Conservation (phyloP, 2,329 filamentous ascomycete species). For the Cladosporium colombiae region DNA sequence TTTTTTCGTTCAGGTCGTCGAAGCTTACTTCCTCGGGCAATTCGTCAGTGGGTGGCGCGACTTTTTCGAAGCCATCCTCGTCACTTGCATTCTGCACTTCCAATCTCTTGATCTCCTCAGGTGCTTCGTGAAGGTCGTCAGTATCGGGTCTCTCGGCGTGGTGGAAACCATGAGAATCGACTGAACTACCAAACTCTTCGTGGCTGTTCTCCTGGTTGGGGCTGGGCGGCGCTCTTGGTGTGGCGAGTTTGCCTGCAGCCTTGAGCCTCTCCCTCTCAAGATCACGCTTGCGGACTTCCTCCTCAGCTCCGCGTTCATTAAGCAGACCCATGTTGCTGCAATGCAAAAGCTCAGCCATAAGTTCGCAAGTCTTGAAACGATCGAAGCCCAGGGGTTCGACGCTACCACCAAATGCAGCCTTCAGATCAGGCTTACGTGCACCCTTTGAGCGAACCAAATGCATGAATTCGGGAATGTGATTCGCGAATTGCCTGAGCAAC, state of each 20-base stretch:
- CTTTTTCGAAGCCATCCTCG: constrained; percentile 92
- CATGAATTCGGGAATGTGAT: constrained; percentile 94
- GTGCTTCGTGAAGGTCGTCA: constrained; percentile 49
- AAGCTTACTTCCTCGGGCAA: constrained; percentile 63
- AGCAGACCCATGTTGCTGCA: constrained; percentile 98
- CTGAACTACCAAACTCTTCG: constrained; percentile 53
- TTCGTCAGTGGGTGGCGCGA: constrained; percentile 69
- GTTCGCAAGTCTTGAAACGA: constrained; percentile 96
- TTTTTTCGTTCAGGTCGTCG: constrained; percentile 65
- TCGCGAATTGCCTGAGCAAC: constrained; percentile 82
- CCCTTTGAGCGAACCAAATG: constrained; percentile 77
- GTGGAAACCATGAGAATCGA: constrained; percentile 55
- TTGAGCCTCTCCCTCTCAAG: constrained; percentile 77
- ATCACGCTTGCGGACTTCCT: constrained; percentile 78
- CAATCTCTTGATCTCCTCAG: constrained; percentile 68
- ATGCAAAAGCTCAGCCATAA: constrained; percentile 96
- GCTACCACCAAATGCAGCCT: constrained; percentile 84
- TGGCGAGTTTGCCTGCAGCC: constrained; percentile 71
- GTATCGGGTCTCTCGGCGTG: constrained; percentile 49
- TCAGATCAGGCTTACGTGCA: constrained; percentile 71
- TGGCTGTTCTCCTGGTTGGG: constrained; percentile 54
- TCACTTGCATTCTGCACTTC: constrained; percentile 81
- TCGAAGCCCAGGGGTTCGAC: constrained; percentile 96
- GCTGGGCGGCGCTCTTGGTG: constrained; percentile 52
- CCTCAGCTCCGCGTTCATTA: constrained; percentile 87